phyloP scores from a whole-genome alignment of 169 alveolate species.

The Plasmodium fragile region DNA sequence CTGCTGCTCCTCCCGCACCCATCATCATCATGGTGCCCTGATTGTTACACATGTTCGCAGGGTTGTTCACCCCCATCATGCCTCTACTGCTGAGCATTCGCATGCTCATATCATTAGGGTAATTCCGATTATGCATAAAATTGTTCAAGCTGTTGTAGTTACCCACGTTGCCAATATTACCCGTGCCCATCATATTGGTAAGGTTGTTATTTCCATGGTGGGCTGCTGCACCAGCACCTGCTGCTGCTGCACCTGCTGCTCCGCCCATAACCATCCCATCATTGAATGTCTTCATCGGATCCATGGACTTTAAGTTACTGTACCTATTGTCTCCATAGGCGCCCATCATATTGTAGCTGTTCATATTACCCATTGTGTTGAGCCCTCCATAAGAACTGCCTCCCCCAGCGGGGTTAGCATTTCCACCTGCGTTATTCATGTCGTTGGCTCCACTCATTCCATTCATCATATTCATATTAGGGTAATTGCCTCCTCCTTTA shows the following conservation, averaged over 20 bases:
- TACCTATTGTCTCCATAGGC: constrained; percentile 12
- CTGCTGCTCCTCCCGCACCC: neutral
- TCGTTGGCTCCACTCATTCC: neutral
- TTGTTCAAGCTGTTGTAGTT: neutral
- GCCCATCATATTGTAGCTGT: constrained; percentile 24
- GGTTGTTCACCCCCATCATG: neutral
- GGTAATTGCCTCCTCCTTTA: neutral
- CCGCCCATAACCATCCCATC: constrained; percentile 1
- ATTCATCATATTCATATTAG: constrained; percentile 13
- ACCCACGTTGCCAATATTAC: neutral
- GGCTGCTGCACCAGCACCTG: neutral
- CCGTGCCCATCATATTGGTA: neutral
- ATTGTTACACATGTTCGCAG: neutral
- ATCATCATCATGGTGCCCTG: neutral
- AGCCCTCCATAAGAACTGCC: constrained; percentile 4
- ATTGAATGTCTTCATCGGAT: neutral
- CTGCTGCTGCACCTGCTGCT: neutral
- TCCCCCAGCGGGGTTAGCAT: neutral
- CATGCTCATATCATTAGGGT: constrained; percentile 34
- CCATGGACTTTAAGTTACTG: neutral
- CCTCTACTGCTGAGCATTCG: constrained; percentile 12
- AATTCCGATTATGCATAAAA: constrained; percentile 24
- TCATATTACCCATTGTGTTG: neutral
- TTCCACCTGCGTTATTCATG: neutral
- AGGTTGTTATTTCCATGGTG: neutral